Evolutionary conservation across 306 rosid genomes (phyloP).

Genomic region (Boehmeria nivea): DNA sequence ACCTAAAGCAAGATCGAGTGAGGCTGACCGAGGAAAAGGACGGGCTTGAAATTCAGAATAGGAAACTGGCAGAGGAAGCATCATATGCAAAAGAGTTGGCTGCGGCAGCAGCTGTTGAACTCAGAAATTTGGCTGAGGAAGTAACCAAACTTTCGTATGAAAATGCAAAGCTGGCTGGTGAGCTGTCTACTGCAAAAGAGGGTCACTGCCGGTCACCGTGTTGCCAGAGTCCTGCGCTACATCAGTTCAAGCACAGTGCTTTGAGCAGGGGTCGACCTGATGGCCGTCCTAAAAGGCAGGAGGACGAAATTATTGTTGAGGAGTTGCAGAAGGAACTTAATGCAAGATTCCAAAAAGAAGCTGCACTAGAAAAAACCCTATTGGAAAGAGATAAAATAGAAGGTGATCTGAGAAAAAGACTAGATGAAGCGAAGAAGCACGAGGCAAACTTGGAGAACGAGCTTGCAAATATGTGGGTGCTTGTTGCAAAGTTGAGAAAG

Average conservation of each 20-base stretch:
- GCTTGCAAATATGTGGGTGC: conserved; percentile 58
- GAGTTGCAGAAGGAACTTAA: conserved; percentile 62
- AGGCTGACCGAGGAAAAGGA: conserved; percentile 62
- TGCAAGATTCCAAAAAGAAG: conserved; percentile 60
- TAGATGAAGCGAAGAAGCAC: conserved; percentile 56
- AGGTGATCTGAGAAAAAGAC: conserved; percentile 43
- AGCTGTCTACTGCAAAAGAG: conserved; percentile 46
- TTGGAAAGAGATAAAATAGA: conserved; percentile 55
- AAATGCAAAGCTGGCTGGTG: conserved; percentile 63
- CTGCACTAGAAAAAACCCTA: conserved; percentile 47
- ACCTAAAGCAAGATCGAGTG: conserved; percentile 70
- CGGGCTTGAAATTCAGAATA: conserved; percentile 67
- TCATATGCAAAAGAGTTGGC: conserved; percentile 90
- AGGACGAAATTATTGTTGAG: conserved; percentile 38
- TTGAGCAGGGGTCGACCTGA: conserved; percentile 27
- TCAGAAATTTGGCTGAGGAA: conserved; percentile 78
- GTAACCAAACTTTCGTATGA: conserved; percentile 73
- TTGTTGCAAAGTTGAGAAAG: conserved; percentile 49
- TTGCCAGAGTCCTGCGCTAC: conserved; percentile 36
- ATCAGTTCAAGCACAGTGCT: conserved; percentile 37
- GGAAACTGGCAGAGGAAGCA: conserved; percentile 73
- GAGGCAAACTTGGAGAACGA: conserved; percentile 64
- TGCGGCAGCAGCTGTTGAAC: conserved; percentile 81
- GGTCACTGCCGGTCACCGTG: conserved; percentile 35
- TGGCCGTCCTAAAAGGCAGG: conserved; percentile 29